These are phyloP conservation scores for Malassezia psittaci DNA, from an alignment of 1,284 basidiomycete species.

Conservation along the genomic window DNA sequence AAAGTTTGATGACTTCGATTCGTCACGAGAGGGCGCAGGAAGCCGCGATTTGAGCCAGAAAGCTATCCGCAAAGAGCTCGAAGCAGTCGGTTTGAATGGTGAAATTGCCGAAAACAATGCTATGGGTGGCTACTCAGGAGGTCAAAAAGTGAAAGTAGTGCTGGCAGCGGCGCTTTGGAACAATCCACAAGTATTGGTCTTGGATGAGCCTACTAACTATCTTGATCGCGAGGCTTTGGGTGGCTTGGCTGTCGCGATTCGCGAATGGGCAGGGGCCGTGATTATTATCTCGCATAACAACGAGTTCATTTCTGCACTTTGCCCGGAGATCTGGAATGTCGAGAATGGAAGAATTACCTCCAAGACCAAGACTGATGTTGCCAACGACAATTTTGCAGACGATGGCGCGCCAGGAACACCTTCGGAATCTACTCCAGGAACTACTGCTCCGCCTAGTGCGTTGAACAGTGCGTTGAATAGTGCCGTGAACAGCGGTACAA, in stretches of 20 bases:
- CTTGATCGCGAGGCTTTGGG: conserved; percentile 58
- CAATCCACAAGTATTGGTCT: conserved; percentile 43
- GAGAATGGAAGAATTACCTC: conserved; percentile 70
- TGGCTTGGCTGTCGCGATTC: conserved; percentile 88
- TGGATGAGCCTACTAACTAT: conserved; percentile 81
- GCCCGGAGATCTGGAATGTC: conserved; percentile 56
- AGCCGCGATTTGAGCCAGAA: conserved; percentile 57
- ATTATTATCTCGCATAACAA: conserved; percentile 91
- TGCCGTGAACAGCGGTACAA: conserved; percentile 46
- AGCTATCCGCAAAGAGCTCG: conserved; percentile 46
- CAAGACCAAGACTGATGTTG: conserved; percentile 72
- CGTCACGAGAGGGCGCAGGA: conserved; percentile 59
- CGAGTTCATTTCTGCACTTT: conserved; percentile 46
- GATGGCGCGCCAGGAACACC: conserved; percentile 45
- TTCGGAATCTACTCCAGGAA: conserved; percentile 56
- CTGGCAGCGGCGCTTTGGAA: conserved; percentile 47
- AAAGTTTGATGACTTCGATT: conserved; percentile 93
- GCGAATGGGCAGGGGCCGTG: conserved; percentile 90
- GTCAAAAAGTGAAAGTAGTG: conserved; percentile 88
- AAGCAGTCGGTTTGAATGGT: conserved; percentile 77
- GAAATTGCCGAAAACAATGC: conserved; percentile 47
- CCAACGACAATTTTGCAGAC: conserved; percentile 63
- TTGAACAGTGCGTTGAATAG: conserved; percentile 48
- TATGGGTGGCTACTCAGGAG: conserved; percentile 42
- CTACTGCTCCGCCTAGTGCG: conserved; percentile 56